Evolutionary conservation across 768 basidiomycete species (phyloP), one percentile per base, ranked within the genome.

Genomic region (Asterophora lycoperdoides): DNA sequence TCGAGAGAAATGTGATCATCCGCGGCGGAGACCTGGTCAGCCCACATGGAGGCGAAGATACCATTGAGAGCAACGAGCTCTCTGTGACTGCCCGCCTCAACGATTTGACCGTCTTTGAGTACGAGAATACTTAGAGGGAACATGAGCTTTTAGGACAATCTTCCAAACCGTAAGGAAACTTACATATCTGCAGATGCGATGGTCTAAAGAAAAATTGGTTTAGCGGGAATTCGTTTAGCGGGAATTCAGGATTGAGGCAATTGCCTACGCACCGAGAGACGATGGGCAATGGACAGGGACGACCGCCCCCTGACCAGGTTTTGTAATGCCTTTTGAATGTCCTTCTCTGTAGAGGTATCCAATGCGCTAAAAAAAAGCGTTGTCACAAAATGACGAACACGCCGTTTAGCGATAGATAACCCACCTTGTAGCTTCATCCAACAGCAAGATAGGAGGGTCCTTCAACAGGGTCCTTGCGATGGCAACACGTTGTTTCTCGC

Each of bases 321-420:
- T 53, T 86, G 83, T n/a, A 94, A 72, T 7, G 90, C 88, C 53
- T 84, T 85, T 64, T 93, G 89, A 48, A 95, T 92, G 57, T 90
- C 88, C 49, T 89, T 85, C 64, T 95, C 92, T 0, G 92, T 93
- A 8, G 84, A 83, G 1, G 92, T 93, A 66, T 96, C 93, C 52
- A 96, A 68, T 10, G 92, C 91, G 54, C 86, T 86, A 15, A 45
- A 28, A 38, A n/a, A 41, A 32, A 17, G 19, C 32, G 46, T 41
- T 37, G 49, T 14, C 41, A 30, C 20, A 53, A 46, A 48, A 13
- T 18, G 20, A 37, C 5, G 10, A 23, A 33, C 23, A 23, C 18
- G 1, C 26, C 20, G 29, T 29, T 10, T n/a, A 42, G 28, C 44
- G 20, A 17, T 18, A 29, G 17, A 50, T 36, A 20, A 49, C 63